Evolutionary conservation across 768 basidiomycete species (phyloP).

Genomic region (Terana coerulea): DNA sequence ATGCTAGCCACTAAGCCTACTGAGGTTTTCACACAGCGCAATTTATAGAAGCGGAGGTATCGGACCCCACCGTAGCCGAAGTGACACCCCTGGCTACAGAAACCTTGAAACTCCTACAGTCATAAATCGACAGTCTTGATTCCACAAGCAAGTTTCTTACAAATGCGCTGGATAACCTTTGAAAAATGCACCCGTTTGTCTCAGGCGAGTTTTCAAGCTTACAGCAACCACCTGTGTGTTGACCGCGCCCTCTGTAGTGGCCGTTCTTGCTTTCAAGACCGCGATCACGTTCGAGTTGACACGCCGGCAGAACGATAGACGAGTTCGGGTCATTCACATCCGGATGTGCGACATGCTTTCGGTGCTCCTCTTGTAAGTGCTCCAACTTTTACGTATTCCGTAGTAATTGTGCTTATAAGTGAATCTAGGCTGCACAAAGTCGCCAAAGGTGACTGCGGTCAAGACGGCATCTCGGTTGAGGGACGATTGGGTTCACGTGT

Average conservation of each 20-base stretch:
- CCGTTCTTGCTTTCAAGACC: conserved; percentile 5
- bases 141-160: conserved; percentile 3
- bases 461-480: neutral
- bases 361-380: neutral
- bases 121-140: conserved; percentile 4
- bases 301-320: conserved; percentile 4
- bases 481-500: neutral
- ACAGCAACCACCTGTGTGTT: too few species aligned
- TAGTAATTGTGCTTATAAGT: too few species aligned
- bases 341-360: conserved; percentile 8
- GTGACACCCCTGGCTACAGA: neutral
- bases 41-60: neutral
- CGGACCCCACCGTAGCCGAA: neutral
- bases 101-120: neutral
- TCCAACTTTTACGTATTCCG: too few species aligned
- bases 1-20: too few species aligned
- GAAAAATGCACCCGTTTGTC: conserved; percentile 11
- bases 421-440: neutral
- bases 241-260: too few species aligned
- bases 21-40: neutral
- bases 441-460: neutral
- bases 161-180: conserved; percentile 5
- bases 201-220: too few species aligned
- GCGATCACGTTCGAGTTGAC: conserved; percentile 4
- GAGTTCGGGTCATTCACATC: neutral